Conservation (phyloP, 75 land plant genomes). For the Sequoia sempervirens region DNA sequence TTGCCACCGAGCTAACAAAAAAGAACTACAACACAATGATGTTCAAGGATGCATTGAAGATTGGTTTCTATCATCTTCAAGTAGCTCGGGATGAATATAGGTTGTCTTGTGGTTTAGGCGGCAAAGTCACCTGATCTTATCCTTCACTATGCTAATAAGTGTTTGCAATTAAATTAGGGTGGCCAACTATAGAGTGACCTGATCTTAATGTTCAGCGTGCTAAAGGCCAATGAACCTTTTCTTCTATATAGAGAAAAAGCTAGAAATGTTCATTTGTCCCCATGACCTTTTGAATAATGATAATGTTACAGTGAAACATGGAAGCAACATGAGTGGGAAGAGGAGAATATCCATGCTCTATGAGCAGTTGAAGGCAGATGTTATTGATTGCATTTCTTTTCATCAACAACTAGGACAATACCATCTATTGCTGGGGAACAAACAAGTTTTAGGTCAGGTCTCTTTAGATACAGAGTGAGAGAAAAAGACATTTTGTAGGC, state of each 20-base stretch:
- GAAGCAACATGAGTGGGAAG: background rate
- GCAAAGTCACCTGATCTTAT: too few species aligned
- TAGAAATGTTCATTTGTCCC: too few species aligned
- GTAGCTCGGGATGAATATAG: constrained; percentile 85
- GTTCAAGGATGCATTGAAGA: constrained; percentile 87
- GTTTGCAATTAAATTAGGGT: background rate
- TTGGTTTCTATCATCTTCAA: constrained; percentile 90
- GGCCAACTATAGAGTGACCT: constrained; percentile 50
- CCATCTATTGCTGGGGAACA: constrained; percentile 74
- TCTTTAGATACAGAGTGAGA: background rate
- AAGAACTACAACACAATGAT: constrained; percentile 50
- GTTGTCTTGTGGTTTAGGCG: constrained; percentile 66
- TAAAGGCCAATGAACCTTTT: too few species aligned
- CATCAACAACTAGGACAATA: constrained; percentile 68
- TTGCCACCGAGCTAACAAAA: constrained; percentile 60
- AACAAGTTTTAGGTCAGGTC: constrained; percentile 76
- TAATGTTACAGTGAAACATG: background rate
- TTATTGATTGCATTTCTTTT: constrained; percentile 71
- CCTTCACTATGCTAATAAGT: too few species aligned
- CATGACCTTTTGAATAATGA: background rate
- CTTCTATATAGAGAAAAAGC: too few species aligned
- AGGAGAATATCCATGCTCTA: constrained; percentile 51
- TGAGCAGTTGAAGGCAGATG: constrained; percentile 52
- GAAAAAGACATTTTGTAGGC: too few species aligned
- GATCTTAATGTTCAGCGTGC: constrained; percentile 66